Evolutionary conservation across 495 filamentous ascomycete genomes (phyloP).

Genomic region (Xylaria cubensis): DNA sequence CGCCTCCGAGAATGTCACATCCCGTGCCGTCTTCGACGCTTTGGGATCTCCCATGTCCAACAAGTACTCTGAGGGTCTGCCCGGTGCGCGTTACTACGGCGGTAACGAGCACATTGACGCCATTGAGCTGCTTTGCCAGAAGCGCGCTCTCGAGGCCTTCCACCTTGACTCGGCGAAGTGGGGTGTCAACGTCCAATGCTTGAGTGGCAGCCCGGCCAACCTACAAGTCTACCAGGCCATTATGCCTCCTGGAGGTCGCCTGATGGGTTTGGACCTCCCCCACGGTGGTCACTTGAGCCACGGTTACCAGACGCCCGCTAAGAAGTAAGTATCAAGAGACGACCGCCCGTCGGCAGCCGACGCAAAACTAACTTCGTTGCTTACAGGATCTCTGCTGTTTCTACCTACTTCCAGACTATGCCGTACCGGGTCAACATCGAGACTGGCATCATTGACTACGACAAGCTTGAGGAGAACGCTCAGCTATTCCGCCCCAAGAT

Average conservation of each 20-base stretch:
- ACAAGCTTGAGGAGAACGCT: constrained; percentile 88
- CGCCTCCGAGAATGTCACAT: constrained; percentile 91
- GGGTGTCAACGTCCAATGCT: constrained; percentile 98
- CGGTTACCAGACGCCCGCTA: constrained; percentile 92
- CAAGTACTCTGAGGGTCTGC: constrained; percentile 99
- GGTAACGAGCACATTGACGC: constrained; percentile 98
- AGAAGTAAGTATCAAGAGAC: constrained; percentile 70
- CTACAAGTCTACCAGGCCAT: constrained; percentile 98
- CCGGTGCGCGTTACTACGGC: constrained; percentile 98
- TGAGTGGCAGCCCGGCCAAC: constrained; percentile 94
- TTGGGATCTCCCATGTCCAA: constrained; percentile 92
- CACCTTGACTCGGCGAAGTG: constrained; percentile 84
- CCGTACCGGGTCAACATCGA: constrained; percentile 89
- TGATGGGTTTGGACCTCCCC: constrained; percentile 97
- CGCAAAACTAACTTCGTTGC: constrained; percentile 25
- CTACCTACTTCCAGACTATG: constrained; percentile 94
- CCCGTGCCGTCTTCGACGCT: constrained; percentile 87
- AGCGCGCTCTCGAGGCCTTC: constrained; percentile 92
- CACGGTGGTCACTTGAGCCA: constrained; percentile 98
- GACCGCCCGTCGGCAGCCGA: not conserved
- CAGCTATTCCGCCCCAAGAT: constrained; percentile 94
- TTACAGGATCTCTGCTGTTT: constrained; percentile 84
- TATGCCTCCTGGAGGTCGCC: constrained; percentile 92
- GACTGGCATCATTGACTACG: constrained; percentile 98
- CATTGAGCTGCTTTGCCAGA: constrained; percentile 95